Evolutionary conservation across 2,329 filamentous ascomycete genomes (phyloP), one percentile per base, ranked within the genome.

Genomic region (Penicillium rolfsii): DNA sequence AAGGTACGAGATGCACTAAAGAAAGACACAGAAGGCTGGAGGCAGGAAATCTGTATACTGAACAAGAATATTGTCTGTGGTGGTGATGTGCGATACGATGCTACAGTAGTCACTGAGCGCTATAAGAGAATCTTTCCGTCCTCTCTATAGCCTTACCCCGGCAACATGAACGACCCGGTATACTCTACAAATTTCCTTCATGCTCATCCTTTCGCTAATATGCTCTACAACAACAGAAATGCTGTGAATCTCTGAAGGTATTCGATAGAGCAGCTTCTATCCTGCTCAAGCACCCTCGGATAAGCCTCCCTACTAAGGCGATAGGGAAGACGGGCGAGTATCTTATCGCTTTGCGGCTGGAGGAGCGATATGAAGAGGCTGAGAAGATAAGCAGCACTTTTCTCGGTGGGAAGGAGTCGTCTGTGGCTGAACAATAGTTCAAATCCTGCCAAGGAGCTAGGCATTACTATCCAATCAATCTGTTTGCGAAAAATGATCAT

Each of bases 31-130:
- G 49, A 58, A 49, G 33, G 41, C 40, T 55, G 30, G 43, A 58
- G 33, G 28, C 38, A 61, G 40, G 54, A 61, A 26, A 53, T 52
- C 19, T 38, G 40, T 8, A 38, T 54, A 60, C n/a, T 60, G 7
- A 46, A 53, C 26, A 41, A 52, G 35, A 53, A 52, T 43, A 33
- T 6, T 36, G 57, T 60, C 36, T 14, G 57, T 46, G 38, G 16
- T 30, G 54, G 59, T 49, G 59, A 61, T 49, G 26, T 61, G 19
- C 54, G 59, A 28, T 57, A 38, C 14, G 58, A 60, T 56, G 40
- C 53, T 19, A 61, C 58, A 41, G 45, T 61, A 36, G 54, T 61
- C 16, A 61, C 54, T 33, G 59, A 57, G 48, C 59, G 59, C 54
- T 57, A 57, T 30, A 57, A 38, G 38, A 54, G 40, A 36, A 48